These are phyloP conservation scores for Dryas alaskensis DNA, from an alignment of 306 rosid species.

Conservation along the genomic window DNA sequence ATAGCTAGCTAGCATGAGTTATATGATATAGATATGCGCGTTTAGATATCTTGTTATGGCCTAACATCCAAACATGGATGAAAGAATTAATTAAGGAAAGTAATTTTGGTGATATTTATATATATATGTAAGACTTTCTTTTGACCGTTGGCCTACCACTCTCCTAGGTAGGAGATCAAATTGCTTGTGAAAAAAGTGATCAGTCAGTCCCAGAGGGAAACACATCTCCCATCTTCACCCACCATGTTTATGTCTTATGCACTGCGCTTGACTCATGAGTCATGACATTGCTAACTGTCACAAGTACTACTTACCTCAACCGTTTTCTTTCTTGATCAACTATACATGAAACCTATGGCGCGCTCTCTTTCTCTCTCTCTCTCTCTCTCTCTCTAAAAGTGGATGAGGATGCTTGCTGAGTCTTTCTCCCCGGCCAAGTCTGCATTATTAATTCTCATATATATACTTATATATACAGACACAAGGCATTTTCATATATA, in stretches of 20 bases:
- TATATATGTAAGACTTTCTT: not conserved
- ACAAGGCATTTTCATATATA: too few species aligned
- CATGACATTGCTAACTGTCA: slow-evolving; percentile 26
- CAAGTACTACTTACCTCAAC: slow-evolving; percentile 28
- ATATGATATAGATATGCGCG: too few species aligned
- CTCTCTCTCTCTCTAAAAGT: not conserved
- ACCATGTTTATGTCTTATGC: slow-evolving; percentile 36
- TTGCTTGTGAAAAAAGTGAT: slow-evolving; percentile 51
- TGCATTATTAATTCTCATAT: too few species aligned
- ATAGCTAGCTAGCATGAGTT: too few species aligned
- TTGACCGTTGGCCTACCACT: slow-evolving; percentile 75
- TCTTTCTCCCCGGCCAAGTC: too few species aligned
- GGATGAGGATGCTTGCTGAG: too few species aligned
- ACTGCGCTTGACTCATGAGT: not conserved
- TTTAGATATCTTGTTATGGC: not conserved
- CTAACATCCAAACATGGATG: not conserved
- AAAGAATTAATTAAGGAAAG: not conserved
- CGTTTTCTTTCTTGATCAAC: slow-evolving; percentile 41
- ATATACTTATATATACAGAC: not conserved
- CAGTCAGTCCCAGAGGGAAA: slow-evolving; percentile 9
- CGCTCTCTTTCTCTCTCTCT: slow-evolving; percentile 29
- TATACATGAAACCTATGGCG: not conserved
- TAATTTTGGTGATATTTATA: not conserved
- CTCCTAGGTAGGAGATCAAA: slow-evolving; percentile 28
- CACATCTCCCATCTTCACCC: slow-evolving; percentile 39